Evolutionary conservation across 148 eudicot genomes (phyloP).

Genomic region (Nyssa sinensis): DNA sequence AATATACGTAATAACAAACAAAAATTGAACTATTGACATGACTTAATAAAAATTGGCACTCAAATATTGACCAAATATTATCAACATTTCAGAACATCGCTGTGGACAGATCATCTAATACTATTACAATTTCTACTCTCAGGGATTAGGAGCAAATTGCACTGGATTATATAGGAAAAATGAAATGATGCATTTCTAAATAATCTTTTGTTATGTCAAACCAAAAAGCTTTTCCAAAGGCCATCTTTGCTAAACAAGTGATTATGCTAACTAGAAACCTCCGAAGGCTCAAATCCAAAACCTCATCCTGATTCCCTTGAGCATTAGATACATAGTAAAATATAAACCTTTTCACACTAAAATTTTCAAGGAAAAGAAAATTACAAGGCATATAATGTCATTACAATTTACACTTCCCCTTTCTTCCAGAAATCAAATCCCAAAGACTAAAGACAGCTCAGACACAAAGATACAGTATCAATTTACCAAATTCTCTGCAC

Average conservation of each 20-base stretch:
- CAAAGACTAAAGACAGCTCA: neutral
- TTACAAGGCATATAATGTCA: too few relatives aligned
- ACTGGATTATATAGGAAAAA: neutral
- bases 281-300: too few relatives aligned
- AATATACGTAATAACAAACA: neutral
- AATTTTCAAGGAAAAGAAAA: too few relatives aligned
- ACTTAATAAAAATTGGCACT: neutral
- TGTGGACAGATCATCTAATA: too few relatives aligned
- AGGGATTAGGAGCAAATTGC: too few relatives aligned
- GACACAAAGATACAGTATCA: neutral
- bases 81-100: neutral
- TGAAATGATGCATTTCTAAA: neutral
- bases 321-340: too few relatives aligned
- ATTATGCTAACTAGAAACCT: neutral
- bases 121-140: too few relatives aligned
- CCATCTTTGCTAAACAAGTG: neutral
- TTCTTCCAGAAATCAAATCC: neutral
- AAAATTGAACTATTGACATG: neutral
- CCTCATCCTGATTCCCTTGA: too few relatives aligned
- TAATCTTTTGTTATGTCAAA: neutral
- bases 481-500: slow-evolving; percentile 91
- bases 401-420: neutral
- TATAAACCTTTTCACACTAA: too few relatives aligned
- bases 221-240: neutral
- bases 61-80: neutral